Evolutionary conservation across 2,329 filamentous ascomycete species (phyloP), one percentile per base, ranked within the genome.

Genomic region (Epicoccum sorghinum): DNA sequence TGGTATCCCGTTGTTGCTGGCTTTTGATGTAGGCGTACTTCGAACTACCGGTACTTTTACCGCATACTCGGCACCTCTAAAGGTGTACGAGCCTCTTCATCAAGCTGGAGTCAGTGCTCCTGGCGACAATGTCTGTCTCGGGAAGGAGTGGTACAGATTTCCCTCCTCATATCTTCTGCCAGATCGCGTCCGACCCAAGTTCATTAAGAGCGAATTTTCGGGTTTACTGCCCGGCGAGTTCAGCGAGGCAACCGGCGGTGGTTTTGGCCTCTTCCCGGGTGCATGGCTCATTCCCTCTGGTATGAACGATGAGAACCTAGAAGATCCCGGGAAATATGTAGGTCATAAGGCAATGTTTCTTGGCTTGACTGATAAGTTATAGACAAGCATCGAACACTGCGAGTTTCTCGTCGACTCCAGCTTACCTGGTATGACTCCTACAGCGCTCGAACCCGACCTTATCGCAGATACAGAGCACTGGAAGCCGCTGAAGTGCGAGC

Each of bases 141-240:
- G 91, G 25, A 99, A 98, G 72, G 95, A 99, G 72, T 99, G 95
- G 95, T 97, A 99, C 74, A 90, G 95, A 32, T 98, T 97, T 71
- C 93, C 95, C 1, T 93, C 90, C 0, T 96, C 93, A 0, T 98
- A 92, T 78, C 92, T 95, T 71, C 80, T 99, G 3, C 93, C 95
- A 0, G 80, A 87, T n/a, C 84, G 86, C 44, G 90, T 95, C 79
- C 88, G 85, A 60, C 89, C 90, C 65, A 96, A 95, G 65, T 99
- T 97, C 68, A 80, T 99, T 64, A 90, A 89, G 61, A 96, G 91
- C 64, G 91, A 95, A 61, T 99, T 99, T 74, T 83, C 84, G 7
- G 95, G 95, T 2, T 80, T 99, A 14, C 79, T 99, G 4, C 95
- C 95, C 0, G 95, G 95, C 1, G 90, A 96, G 67, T 99, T 98